Conservation (phyloP, 73 alveolate species). For the Vitrella brassicaformis region DNA sequence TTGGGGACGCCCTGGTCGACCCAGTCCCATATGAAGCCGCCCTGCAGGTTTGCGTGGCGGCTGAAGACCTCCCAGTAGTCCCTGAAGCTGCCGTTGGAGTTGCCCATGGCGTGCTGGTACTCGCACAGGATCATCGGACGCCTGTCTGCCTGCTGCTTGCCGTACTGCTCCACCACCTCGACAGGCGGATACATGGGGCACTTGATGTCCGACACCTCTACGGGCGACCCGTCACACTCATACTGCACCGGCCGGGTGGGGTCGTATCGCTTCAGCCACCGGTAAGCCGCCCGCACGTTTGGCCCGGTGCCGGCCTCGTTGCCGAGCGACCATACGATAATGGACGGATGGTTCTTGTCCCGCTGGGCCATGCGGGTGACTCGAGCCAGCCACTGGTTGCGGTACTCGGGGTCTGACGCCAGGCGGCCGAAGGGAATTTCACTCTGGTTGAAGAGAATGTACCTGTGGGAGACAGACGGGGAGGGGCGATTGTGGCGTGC, state of each 20-base stretch:
- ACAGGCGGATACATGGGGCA: slow-evolving; percentile 32
- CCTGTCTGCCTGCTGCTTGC: neutral
- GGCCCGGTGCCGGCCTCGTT: slow-evolving; percentile 44
- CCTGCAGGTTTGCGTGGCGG: slow-evolving; percentile 19
- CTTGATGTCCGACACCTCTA: slow-evolving; percentile 17
- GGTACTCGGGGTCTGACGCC: slow-evolving; percentile 10
- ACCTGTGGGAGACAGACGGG: neutral
- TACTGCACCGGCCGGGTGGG: slow-evolving; percentile 31
- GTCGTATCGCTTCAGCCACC: slow-evolving; percentile 20
- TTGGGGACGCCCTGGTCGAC: slow-evolving; percentile 28
- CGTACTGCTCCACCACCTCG: neutral
- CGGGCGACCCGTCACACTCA: slow-evolving; percentile 17
- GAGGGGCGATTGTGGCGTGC: neutral
- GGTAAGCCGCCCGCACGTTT: neutral
- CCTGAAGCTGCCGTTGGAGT: slow-evolving; percentile 17
- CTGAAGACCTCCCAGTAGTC: slow-evolving; percentile 21
- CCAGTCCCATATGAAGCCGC: slow-evolving; percentile 41
- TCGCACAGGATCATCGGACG: slow-evolving; percentile 14
- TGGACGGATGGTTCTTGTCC: slow-evolving; percentile 46
- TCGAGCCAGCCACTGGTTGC: slow-evolving; percentile 6
- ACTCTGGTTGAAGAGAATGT: no score
- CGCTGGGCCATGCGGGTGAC: slow-evolving; percentile 9
- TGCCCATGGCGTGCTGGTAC: slow-evolving; percentile 37
- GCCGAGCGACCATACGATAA: slow-evolving; percentile 51
- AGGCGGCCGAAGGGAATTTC: neutral